Percentiles rank a stretch among this genome's conserved stretches.
Evolutionary conservation across 768 basidiomycete species (phyloP).

Genomic region (Termitomyces sp.): DNA sequence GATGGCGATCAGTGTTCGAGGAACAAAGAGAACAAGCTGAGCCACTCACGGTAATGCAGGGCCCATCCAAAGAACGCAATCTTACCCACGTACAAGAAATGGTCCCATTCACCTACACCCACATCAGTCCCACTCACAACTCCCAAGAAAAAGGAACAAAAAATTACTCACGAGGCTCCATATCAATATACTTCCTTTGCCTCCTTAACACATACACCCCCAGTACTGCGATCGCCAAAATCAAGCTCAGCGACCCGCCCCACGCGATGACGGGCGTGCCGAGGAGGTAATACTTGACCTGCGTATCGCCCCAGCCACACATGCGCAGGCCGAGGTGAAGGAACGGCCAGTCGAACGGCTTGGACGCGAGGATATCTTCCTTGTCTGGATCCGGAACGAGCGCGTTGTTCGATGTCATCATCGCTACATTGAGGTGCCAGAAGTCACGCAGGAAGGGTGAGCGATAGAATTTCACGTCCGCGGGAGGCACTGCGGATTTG

Average conservation of each 20-base stretch:
- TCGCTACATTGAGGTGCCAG: conserved; percentile 98
- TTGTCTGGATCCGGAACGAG: conserved; percentile 97
- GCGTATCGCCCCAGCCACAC: conserved; percentile 92
- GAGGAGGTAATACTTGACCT: conserved; percentile 90
- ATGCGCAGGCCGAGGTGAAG: conserved; percentile 87
- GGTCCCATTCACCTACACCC: conserved; percentile 80
- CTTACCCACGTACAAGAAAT: conserved; percentile 90
- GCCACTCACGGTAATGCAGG: conserved; percentile 76
- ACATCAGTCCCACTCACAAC: neutral
- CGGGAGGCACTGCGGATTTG: conserved; percentile 86
- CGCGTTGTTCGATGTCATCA: conserved; percentile 99
- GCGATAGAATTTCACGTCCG: conserved; percentile 76
- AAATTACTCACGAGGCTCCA: conserved; percentile 68
- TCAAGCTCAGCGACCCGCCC: conserved; percentile 68
- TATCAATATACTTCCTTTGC: conserved; percentile 90
- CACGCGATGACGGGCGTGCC: conserved; percentile 95
- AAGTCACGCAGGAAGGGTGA: conserved; percentile 97
- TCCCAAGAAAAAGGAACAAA: neutral
- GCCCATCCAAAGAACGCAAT: conserved; percentile 90
- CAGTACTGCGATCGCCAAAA: conserved; percentile 47
- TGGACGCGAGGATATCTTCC: conserved; percentile 94
- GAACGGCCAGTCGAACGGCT: conserved; percentile 92
- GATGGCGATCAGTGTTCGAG: neutral
- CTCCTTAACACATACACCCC: conserved; percentile 71
- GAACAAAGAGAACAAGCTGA: neutral